Percentiles rank a stretch among this genome's conserved stretches.
phyloP scores from a whole-genome alignment of 352 stramenopile species.

The Pythium rishiriense region DNA sequence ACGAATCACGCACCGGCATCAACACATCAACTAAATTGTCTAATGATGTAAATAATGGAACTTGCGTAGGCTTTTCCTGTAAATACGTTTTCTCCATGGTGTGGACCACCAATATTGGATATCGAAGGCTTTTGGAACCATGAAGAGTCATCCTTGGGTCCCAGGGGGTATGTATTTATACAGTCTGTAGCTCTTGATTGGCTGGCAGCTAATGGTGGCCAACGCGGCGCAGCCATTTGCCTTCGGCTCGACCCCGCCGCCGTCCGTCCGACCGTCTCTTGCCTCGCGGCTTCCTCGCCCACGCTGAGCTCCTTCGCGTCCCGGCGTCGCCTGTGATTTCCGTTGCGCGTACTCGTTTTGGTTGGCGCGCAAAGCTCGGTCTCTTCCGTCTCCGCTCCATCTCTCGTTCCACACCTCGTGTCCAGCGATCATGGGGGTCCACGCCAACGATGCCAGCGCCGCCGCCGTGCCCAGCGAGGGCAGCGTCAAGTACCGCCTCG shows the following conservation, averaged over 20 bases:
- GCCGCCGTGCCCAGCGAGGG: conserved; percentile 23
- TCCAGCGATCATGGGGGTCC: conserved; percentile 38
- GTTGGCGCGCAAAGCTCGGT: not conserved
- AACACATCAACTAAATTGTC: not conserved
- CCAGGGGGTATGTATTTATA: conserved; percentile 12
- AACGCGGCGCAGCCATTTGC: conserved; percentile 27
- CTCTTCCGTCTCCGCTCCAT: not conserved
- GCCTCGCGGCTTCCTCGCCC: not conserved
- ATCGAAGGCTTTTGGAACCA: not conserved
- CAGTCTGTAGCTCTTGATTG: conserved; percentile 27
- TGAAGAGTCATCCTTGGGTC: conserved; percentile 8
- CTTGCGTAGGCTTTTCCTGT: not conserved
- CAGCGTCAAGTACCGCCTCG: conserved; percentile 79
- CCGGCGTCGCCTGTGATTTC: not conserved
- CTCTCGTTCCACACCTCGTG: not conserved
- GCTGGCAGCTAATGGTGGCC: conserved; percentile 28
- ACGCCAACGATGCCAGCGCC: conserved; percentile 31
- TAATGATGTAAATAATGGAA: conserved; percentile 5
- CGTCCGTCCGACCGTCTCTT: conserved; percentile 1
- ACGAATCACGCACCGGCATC: conserved; percentile 1
- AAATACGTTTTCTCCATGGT: not conserved
- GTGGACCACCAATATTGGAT: conserved; percentile 19
- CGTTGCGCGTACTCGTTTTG: conserved; percentile 14
- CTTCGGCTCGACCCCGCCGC: not conserved
- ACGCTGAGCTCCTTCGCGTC: not conserved